phyloP scores from a whole-genome alignment of 306 rosid genomes.

The Sechiopsis laciniata region DNA sequence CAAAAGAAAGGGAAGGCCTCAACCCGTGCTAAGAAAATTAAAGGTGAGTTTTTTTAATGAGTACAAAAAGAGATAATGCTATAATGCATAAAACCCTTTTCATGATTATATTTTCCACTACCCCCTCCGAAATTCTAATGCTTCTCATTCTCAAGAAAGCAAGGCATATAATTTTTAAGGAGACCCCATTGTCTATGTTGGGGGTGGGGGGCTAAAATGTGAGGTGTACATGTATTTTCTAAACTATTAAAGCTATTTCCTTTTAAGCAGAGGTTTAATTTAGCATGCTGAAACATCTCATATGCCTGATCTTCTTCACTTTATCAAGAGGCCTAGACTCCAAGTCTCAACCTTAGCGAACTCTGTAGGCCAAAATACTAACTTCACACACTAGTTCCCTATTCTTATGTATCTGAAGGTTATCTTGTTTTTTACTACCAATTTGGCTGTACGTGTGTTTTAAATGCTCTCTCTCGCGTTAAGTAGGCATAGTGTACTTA shows the following conservation, averaged over 20 bases:
- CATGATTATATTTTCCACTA: not conserved
- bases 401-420: not conserved
- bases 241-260: not conserved
- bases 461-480: not conserved
- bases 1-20: too few relatives aligned
- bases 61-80: too few relatives aligned
- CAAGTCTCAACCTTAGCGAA: not conserved
- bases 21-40: too few relatives aligned
- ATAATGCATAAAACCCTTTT: too few relatives aligned
- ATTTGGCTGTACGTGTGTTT: not conserved
- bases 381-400: not conserved
- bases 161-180: too few relatives aligned
- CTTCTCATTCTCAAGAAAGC: too few relatives aligned
- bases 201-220: too few relatives aligned
- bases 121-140: not conserved
- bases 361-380: not conserved
- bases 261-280: not conserved
- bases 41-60: too few relatives aligned
- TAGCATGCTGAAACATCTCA: not conserved
- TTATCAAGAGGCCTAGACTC: not conserved
- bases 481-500: not conserved
- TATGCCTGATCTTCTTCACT: not conserved
- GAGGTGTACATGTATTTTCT: slow-evolving; percentile 4
- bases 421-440: not conserved
- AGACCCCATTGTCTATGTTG: too few relatives aligned